Percentiles rank a stretch among this genome's conserved stretches.
phyloP scores from a whole-genome alignment of 1,284 basidiomycete genomes.

The Cutaneotrichosporon sp. region DNA sequence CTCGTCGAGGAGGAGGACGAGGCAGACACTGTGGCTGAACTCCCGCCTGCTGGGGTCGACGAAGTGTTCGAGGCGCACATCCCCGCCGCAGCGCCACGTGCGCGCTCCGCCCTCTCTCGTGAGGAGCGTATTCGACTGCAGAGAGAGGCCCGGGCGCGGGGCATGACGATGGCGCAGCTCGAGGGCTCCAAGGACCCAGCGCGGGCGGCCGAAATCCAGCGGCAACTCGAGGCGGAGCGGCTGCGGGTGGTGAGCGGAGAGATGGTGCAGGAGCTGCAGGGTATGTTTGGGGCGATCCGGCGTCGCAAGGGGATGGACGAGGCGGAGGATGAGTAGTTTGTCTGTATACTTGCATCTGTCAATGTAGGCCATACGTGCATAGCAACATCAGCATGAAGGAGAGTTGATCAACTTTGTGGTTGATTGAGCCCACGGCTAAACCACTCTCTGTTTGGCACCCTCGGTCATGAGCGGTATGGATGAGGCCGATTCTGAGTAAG shows the following conservation, averaged over 20 bases:
- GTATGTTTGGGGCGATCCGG: constrained; percentile 45
- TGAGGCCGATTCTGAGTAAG: constrained; percentile 1
- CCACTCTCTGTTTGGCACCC: background rate
- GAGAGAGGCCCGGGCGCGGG: constrained; percentile 36
- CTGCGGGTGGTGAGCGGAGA: constrained; percentile 24
- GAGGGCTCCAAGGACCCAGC: constrained; percentile 14
- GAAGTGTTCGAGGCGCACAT: constrained; percentile 35
- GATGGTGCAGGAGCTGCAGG: constrained; percentile 44
- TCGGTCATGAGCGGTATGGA: background rate
- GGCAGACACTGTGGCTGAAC: background rate
- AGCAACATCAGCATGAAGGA: background rate
- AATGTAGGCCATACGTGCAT: background rate
- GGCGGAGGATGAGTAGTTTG: background rate
- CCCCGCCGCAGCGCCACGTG: background rate
- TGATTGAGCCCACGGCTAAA: background rate
- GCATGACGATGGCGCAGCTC: constrained; percentile 32
- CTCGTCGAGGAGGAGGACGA: constrained; percentile 9
- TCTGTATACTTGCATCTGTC: background rate
- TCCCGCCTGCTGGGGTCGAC: constrained; percentile 40
- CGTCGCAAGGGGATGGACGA: constrained; percentile 30
- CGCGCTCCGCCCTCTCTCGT: constrained; percentile 28
- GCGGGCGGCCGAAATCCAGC: constrained; percentile 14
- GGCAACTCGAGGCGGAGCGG: constrained; percentile 15
- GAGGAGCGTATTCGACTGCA: constrained; percentile 40
- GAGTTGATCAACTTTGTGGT: too few species aligned